Conservation (phyloP, 192 early-diverging fungal genomes). For the Rhizophagus prolifer region DNA sequence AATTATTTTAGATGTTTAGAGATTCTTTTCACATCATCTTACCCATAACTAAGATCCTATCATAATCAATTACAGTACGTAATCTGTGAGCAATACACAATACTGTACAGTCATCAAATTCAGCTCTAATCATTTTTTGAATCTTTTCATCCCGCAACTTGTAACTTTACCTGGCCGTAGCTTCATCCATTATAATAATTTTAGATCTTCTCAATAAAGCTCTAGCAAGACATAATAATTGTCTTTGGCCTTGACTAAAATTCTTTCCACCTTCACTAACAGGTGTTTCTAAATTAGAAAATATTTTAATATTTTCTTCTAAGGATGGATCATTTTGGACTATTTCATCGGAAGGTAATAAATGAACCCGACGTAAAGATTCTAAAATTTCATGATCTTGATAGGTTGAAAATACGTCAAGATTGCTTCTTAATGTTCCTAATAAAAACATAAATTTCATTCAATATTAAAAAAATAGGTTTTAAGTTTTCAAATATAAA, state of each 20-base stretch:
- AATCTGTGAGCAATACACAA: conserved; percentile 91
- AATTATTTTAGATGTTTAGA: no score
- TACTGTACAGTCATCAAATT: conserved; percentile 77
- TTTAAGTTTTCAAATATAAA: no score
- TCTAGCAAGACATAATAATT: conserved; percentile 81
- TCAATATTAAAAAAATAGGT: neutral
- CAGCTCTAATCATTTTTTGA: conserved; percentile 81
- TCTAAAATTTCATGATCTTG: conserved; percentile 65
- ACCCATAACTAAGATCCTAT: conserved; percentile 69
- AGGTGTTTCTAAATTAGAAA: conserved; percentile 49
- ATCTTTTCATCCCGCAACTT: conserved; percentile 66
- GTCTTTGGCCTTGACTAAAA: conserved; percentile 81
- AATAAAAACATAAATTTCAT: neutral
- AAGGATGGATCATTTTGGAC: conserved; percentile 25
- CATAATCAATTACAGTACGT: conserved; percentile 85
- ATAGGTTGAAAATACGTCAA: conserved; percentile 77
- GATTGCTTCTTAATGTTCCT: conserved; percentile 71
- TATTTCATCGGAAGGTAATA: conserved; percentile 43
- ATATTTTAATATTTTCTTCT: conserved; percentile 41
- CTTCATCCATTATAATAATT: conserved; percentile 53
- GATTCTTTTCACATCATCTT: neutral
- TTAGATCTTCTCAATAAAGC: conserved; percentile 71
- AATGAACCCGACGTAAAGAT: conserved; percentile 62
- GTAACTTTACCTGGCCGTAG: conserved; percentile 41
- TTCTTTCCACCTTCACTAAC: conserved; percentile 73